A percentile compares a stretch with the other conserved stretches of the same genome.
Conservation (phyloP, 768 basidiomycete genomes). For the Cystobasidiopsis lactophilus region DNA sequence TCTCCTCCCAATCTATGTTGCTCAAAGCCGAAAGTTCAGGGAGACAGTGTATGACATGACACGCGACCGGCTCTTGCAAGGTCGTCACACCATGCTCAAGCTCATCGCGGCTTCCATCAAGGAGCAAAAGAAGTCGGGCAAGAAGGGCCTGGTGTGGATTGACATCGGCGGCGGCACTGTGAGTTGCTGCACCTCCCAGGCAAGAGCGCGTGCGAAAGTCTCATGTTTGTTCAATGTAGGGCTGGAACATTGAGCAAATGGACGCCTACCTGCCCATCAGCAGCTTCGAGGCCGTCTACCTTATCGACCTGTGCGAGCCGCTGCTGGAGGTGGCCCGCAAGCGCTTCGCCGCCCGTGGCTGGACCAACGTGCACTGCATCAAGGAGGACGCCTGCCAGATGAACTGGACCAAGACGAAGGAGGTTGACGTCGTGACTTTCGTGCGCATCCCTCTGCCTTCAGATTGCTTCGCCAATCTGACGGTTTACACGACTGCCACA, state of each 20-base stretch:
- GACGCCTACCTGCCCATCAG: constrained; percentile 35
- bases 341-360: constrained; percentile 43
- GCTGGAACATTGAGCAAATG: constrained; percentile 55
- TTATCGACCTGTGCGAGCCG: constrained; percentile 47
- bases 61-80: constrained; percentile 38
- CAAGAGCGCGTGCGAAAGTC: neutral
- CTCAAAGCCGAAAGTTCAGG: neutral
- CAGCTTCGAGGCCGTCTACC: constrained; percentile 44
- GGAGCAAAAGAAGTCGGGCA: constrained; percentile 22
- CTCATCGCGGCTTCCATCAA: constrained; percentile 42
- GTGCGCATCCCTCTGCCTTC: constrained; percentile 26
- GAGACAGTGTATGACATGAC: constrained; percentile 44
- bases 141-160: constrained; percentile 44
- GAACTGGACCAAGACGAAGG: neutral
- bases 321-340: constrained; percentile 35
- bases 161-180: constrained; percentile 56
- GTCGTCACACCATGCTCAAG: constrained; percentile 47
- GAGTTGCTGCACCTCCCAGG: neutral
- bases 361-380: constrained; percentile 48
- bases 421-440: neutral
- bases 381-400: constrained; percentile 40
- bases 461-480: constrained; percentile 28
- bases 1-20: neutral
- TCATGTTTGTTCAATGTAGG: constrained; percentile 13
- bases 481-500: constrained; percentile 21